A percentile compares a stretch with the other conserved stretches of the same genome.
Evolutionary conservation across 306 rosid genomes (phyloP).

Genomic region (Fragaria iinumae): DNA sequence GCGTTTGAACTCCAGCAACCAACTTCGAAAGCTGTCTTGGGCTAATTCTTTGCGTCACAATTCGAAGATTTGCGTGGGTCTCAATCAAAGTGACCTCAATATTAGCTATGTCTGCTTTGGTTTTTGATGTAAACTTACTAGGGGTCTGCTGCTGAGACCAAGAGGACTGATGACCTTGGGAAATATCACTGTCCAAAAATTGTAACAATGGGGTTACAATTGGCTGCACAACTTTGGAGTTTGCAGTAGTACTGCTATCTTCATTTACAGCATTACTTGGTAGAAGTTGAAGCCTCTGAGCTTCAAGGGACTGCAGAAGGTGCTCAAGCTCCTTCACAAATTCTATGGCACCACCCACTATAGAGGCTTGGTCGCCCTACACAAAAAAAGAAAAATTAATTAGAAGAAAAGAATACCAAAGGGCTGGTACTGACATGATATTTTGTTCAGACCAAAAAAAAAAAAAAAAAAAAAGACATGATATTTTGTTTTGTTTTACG

Average conservation of each 20-base stretch:
- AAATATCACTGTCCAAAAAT: slow-evolving; percentile 36
- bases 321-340: slow-evolving; percentile 89
- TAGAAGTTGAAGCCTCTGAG: slow-evolving; percentile 60
- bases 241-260: slow-evolving; percentile 11
- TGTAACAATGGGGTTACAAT: slow-evolving; percentile 55
- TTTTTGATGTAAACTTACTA: slow-evolving; percentile 55
- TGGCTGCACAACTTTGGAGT: slow-evolving; percentile 22
- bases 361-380: slow-evolving; percentile 96
- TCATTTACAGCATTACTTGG: slow-evolving; percentile 9
- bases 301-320: slow-evolving; percentile 65
- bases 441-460: too few species aligned
- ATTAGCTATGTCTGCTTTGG: slow-evolving; percentile 68
- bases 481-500: not conserved
- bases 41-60: slow-evolving; percentile 49
- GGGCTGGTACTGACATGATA: not conserved
- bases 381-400: not conserved
- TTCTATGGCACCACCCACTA: slow-evolving; percentile 93
- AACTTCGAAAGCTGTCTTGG: slow-evolving; percentile 54
- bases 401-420: too few species aligned
- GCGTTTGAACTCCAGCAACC: slow-evolving; percentile 67
- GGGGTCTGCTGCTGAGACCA: slow-evolving; percentile 51
- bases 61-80: slow-evolving; percentile 83
- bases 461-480: not conserved
- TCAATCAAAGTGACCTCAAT: slow-evolving; percentile 90
- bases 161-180: slow-evolving; percentile 44